phyloP scores from a whole-genome alignment of 2,329 filamentous ascomycete species.

The Aspergillus fumigatiaffinis region DNA sequence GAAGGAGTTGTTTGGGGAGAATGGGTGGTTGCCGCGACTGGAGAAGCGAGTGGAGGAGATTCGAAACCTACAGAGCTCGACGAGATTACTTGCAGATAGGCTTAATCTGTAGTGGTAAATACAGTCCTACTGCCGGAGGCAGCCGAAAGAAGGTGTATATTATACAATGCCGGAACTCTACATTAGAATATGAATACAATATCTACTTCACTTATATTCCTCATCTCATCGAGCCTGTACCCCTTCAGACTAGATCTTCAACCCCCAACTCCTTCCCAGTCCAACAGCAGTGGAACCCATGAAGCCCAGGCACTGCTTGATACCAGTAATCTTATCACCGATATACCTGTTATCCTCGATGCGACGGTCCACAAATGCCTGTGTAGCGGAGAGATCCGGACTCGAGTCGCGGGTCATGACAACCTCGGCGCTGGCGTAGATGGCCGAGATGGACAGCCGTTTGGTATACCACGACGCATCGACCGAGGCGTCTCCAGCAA shows the following conservation, averaged over 20 bases:
- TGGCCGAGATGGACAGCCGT: conserved; percentile 56
- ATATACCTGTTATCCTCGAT: conserved; percentile 65
- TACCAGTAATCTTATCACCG: conserved; percentile 58
- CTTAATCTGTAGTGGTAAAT: not conserved
- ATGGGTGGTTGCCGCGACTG: conserved; percentile 25
- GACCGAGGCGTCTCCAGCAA: conserved; percentile 76
- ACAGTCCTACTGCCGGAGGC: not conserved
- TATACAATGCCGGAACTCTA: not conserved
- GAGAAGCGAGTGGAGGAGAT: conserved; percentile 11
- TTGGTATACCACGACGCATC: conserved; percentile 87
- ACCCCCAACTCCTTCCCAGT: conserved; percentile 79
- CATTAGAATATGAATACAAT: not conserved
- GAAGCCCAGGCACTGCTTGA: conserved; percentile 78
- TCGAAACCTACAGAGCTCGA: not conserved
- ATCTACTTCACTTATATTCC: not conserved
- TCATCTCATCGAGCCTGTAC: not conserved
- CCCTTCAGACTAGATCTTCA: conserved; percentile 60
- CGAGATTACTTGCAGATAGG: not conserved
- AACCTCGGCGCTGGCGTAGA: conserved; percentile 78
- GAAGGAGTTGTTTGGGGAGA: conserved; percentile 19
- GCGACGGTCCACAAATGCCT: conserved; percentile 72
- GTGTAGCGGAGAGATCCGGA: conserved; percentile 69
- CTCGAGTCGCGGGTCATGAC: conserved; percentile 91
- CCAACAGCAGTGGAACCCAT: conserved; percentile 74
- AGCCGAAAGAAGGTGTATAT: conserved; percentile 2